Conservation (phyloP, 306 rosid genomes). For the Calophaca sinica region DNA sequence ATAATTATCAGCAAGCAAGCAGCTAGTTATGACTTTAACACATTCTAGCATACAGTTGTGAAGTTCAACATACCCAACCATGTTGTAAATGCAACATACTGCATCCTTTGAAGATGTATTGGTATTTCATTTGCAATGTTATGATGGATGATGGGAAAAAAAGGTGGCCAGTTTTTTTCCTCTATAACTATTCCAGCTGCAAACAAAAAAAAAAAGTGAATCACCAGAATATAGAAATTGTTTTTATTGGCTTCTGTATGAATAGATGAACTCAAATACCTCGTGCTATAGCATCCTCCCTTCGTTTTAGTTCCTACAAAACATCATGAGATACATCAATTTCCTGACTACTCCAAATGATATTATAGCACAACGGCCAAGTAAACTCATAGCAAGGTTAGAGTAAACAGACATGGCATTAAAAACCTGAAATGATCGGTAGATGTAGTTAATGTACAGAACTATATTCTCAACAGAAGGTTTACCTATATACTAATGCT, state of each 20-base stretch:
- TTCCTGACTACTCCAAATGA: slow-evolving; percentile 26
- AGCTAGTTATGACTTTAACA: slow-evolving; percentile 41
- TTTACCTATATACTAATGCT: slow-evolving; percentile 8
- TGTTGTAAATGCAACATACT: slow-evolving; percentile 90
- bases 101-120: slow-evolving; percentile 83
- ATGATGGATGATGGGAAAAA: slow-evolving; percentile 91
- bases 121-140: slow-evolving; percentile 93
- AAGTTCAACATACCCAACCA: slow-evolving; percentile 76
- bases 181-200: slow-evolving; percentile 86
- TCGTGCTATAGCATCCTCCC: slow-evolving; percentile 79
- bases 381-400: slow-evolving; percentile 38
- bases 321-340: slow-evolving; percentile 44
- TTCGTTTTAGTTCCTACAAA: slow-evolving; percentile 80
- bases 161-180: slow-evolving; percentile 97
- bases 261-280: slow-evolving; percentile 61
- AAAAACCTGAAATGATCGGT: slow-evolving; percentile 39
- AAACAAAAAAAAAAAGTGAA: slow-evolving; percentile 34
- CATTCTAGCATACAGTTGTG: slow-evolving; percentile 11
- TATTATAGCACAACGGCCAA: slow-evolving; percentile 37
- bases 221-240: slow-evolving; percentile 23
- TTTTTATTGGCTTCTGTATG: slow-evolving; percentile 15
- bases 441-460: neutral
- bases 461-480: slow-evolving; percentile 27
- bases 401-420: slow-evolving; percentile 3
- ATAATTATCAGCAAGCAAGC: slow-evolving; percentile 34